A percentile compares a stretch with the other conserved stretches of the same genome.
Conservation (phyloP, 1,284 basidiomycete species). For the Ganoderma leucocontextum region DNA sequence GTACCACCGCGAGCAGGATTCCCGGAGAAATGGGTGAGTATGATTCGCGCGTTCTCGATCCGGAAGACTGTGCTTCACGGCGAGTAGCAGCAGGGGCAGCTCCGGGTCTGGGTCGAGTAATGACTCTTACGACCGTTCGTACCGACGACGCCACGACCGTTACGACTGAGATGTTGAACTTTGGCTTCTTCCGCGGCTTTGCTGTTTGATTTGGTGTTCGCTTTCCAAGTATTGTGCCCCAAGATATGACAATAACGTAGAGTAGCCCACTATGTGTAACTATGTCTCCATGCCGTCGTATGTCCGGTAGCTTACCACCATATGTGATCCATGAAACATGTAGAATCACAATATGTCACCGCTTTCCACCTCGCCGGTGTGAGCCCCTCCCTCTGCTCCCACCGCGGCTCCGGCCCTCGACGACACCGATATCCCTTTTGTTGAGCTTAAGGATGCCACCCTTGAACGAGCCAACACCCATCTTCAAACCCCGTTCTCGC, state of each 20-base stretch:
- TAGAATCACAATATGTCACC: slow-evolving; percentile 17
- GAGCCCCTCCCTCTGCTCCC: slow-evolving; percentile 24
- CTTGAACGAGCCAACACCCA: slow-evolving; percentile 81
- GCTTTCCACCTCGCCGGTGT: slow-evolving; percentile 30
- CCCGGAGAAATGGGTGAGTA: slow-evolving; percentile 27
- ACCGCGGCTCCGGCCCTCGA: slow-evolving; percentile 42
- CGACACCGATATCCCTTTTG: slow-evolving; percentile 61
- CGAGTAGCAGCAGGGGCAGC: slow-evolving; percentile 23
- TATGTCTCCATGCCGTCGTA: slow-evolving; percentile 19
- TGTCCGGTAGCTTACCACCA: slow-evolving; percentile 12
- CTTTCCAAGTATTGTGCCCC: slow-evolving; percentile 3
- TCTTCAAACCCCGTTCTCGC: slow-evolving; percentile 68
- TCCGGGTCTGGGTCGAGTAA: slow-evolving; percentile 18
- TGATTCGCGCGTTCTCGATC: slow-evolving; percentile 8
- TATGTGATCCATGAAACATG: slow-evolving; percentile 9
- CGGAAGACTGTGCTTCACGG: slow-evolving; percentile 12
- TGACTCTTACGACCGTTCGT: slow-evolving; percentile 22
- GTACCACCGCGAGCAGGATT: slow-evolving; percentile 24
- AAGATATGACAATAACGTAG: neutral
- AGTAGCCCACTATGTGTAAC: slow-evolving; percentile 1
- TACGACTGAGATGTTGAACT: slow-evolving; percentile 21
- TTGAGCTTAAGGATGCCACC: slow-evolving; percentile 72
- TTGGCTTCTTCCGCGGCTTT: neutral
- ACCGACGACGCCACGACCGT: slow-evolving; percentile 16
- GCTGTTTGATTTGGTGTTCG: neutral